Evolutionary conservation across 352 stramenopile species (phyloP).

Genomic region (Elongisporangium undulatum): DNA sequence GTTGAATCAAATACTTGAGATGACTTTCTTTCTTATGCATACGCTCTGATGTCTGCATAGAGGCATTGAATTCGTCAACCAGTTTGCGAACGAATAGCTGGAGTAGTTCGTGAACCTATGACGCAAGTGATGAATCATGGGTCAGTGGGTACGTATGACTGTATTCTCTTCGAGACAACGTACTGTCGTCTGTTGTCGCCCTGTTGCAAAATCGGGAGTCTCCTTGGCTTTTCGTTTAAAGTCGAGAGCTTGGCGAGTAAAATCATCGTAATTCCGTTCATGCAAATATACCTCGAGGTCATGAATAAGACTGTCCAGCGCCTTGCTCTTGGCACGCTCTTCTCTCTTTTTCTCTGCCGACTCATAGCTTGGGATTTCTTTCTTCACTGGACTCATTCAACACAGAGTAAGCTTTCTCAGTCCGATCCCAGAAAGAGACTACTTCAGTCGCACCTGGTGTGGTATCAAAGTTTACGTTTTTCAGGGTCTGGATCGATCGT

Average conservation of each 20-base stretch:
- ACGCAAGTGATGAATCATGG: constrained; percentile 1
- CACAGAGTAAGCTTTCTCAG: not conserved
- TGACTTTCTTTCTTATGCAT: constrained; percentile 86
- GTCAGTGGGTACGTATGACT: not conserved
- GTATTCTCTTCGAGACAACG: not conserved
- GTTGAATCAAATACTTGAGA: constrained; percentile 63
- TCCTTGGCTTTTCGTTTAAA: constrained; percentile 41
- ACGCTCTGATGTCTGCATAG: constrained; percentile 69
- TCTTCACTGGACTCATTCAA: constrained; percentile 27
- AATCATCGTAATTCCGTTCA: constrained; percentile 61
- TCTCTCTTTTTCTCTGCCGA: constrained; percentile 42
- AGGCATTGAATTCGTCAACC: constrained; percentile 72
- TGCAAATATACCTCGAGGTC: constrained; percentile 66
- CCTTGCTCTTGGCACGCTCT: constrained; percentile 39
- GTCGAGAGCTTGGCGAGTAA: constrained; percentile 46
- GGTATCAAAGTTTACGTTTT: constrained; percentile 42
- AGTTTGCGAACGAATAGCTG: constrained; percentile 51
- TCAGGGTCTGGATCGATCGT: constrained; percentile 54
- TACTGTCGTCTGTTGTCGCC: constrained; percentile 40
- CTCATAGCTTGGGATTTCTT: constrained; percentile 25
- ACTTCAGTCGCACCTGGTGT: constrained; percentile 21
- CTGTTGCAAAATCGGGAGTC: constrained; percentile 26
- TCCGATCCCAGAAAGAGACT: not conserved
- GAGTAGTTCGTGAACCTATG: constrained; percentile 45
- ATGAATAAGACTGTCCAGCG: constrained; percentile 53